These are phyloP conservation scores for Pleurozium schreberi DNA, from an alignment of 225 moss, liverwort and hornwort species.

Conservation along the genomic window DNA sequence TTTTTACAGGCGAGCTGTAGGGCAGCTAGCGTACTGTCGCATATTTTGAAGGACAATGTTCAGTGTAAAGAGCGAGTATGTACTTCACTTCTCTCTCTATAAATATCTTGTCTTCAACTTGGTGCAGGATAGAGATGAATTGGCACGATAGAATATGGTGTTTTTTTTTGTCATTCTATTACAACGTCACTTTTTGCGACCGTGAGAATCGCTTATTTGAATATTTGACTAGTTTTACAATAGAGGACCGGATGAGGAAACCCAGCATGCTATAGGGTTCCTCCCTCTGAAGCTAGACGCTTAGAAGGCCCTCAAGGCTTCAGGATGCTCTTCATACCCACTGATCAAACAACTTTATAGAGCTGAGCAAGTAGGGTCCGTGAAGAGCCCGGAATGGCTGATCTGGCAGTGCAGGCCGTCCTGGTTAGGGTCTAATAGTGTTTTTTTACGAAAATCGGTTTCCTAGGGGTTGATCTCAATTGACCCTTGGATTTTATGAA, in stretches of 20 bases:
- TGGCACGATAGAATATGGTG: background rate
- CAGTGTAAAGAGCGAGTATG: conserved; percentile 92
- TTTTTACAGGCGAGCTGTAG: conserved; percentile 84
- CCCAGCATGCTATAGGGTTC: background rate
- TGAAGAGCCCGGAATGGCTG: background rate
- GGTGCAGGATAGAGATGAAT: background rate
- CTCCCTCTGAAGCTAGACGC: background rate
- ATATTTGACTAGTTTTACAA: background rate
- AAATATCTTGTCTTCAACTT: background rate
- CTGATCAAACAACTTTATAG: background rate
- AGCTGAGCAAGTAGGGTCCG: background rate
- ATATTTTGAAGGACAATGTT: conserved; percentile 89
- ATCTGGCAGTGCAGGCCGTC: background rate
- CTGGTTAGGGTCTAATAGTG: background rate
- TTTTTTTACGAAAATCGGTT: background rate
- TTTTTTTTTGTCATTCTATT: background rate
- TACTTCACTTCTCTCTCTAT: background rate
- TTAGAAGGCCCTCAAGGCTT: background rate
- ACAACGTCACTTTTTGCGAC: background rate
- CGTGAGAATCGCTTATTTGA: background rate
- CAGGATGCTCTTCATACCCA: background rate
- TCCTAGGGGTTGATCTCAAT: background rate
- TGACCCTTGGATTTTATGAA: background rate
- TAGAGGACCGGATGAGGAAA: background rate
- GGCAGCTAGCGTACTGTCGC: conserved; percentile 89